A percentile compares a stretch with the other conserved stretches of the same genome.
Evolutionary conservation across 1,139 yeast species (phyloP).

Genomic region (Debaryomyces subglobosus): DNA sequence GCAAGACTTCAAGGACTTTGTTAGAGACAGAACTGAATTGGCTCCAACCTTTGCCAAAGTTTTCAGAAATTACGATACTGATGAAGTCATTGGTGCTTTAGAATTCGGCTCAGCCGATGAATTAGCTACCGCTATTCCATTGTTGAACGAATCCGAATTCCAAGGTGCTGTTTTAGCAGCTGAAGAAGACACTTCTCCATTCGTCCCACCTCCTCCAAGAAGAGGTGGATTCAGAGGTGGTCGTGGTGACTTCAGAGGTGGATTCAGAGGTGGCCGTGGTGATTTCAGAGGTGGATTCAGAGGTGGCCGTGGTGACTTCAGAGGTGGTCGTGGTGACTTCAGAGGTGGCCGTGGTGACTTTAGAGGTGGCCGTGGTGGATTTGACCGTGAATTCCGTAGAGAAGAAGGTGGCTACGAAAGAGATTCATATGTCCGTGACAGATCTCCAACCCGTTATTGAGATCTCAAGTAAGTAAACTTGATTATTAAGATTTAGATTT

Average conservation of each 20-base stretch:
- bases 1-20: slow-evolving; percentile 85
- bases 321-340: slow-evolving; percentile 40
- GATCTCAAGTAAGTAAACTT: slow-evolving; percentile 6
- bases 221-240: slow-evolving; percentile 56
- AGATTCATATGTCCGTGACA: slow-evolving; percentile 50
- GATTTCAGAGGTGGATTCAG: slow-evolving; percentile 41
- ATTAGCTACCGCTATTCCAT: slow-evolving; percentile 66
- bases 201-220: slow-evolving; percentile 66
- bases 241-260: slow-evolving; percentile 36
- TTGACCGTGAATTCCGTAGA: slow-evolving; percentile 37
- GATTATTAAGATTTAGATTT: slow-evolving; percentile 1
- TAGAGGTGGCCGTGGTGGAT: slow-evolving; percentile 48
- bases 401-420: slow-evolving; percentile 33
- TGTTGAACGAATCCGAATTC: slow-evolving; percentile 71
- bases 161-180: slow-evolving; percentile 68
- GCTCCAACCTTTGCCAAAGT: slow-evolving; percentile 76
- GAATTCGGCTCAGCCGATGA: slow-evolving; percentile 80
- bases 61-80: slow-evolving; percentile 56
- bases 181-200: slow-evolving; percentile 81
- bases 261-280: slow-evolving; percentile 31
- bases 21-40: slow-evolving; percentile 66
- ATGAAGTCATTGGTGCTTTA: slow-evolving; percentile 74
- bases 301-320: slow-evolving; percentile 45
- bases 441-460: slow-evolving; percentile 51
- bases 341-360: slow-evolving; percentile 28